Conservation (phyloP, 1,284 basidiomycete genomes). For the Cryptococcus sp. region DNA sequence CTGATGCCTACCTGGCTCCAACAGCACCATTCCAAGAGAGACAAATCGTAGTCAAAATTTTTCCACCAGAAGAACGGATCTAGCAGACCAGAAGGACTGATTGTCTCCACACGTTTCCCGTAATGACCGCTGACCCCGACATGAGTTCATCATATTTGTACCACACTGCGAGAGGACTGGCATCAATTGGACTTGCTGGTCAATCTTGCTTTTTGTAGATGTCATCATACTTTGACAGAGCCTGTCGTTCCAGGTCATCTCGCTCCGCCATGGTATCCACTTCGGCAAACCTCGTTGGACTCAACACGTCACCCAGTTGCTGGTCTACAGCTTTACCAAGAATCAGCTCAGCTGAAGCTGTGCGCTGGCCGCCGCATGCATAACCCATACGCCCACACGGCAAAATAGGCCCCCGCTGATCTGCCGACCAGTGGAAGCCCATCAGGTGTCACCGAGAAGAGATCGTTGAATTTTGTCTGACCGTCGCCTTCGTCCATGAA, state of each 20-base stretch:
- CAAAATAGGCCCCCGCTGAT: slow-evolving; percentile 22
- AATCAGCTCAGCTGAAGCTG: slow-evolving; percentile 25
- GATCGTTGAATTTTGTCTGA: slow-evolving; percentile 27
- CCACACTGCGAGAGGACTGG: no score
- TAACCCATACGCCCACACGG: slow-evolving; percentile 35
- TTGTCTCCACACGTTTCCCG: no score
- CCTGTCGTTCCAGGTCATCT: slow-evolving; percentile 11
- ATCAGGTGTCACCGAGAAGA: slow-evolving; percentile 37
- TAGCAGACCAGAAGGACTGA: no score
- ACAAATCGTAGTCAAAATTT: no score
- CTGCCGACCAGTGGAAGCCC: slow-evolving; percentile 28
- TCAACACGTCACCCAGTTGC: slow-evolving; percentile 19
- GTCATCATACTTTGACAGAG: slow-evolving; percentile 30
- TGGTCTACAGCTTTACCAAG: slow-evolving; percentile 8
- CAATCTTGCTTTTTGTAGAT: slow-evolving; percentile 31
- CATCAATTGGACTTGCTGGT: background rate
- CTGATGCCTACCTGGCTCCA: no score
- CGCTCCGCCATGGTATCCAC: no score
- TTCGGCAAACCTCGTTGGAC: slow-evolving; percentile 39
- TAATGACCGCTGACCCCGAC: no score
- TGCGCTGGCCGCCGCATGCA: slow-evolving; percentile 27
- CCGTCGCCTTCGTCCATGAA: no score
- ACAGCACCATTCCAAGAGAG: no score
- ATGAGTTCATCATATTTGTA: no score
- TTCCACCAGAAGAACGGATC: no score